These are phyloP conservation scores for Epithele typhae DNA, from an alignment of 768 basidiomycete genomes.

Conservation along the genomic window DNA sequence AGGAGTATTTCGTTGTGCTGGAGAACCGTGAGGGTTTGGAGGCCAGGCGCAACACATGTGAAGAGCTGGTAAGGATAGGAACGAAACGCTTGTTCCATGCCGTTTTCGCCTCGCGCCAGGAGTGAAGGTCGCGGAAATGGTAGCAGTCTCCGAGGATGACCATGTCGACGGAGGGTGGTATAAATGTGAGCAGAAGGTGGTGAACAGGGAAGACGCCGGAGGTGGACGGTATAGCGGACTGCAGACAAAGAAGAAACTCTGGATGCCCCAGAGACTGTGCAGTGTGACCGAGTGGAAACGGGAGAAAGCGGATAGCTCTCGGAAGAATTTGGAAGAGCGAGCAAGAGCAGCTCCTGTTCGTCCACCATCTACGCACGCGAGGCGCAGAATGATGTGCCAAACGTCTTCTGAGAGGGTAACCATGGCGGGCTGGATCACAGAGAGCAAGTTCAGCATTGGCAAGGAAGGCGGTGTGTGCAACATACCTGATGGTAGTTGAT, in stretches of 20 bases:
- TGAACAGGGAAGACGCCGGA: neutral
- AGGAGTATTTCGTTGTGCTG: constrained; percentile 1
- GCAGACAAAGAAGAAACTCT: constrained; percentile 1
- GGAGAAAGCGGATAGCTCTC: neutral
- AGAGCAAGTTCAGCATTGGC: too few species aligned
- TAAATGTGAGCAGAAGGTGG: constrained; percentile 6
- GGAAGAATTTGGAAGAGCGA: neutral
- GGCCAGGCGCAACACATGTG: neutral
- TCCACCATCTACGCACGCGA: constrained; percentile 3
- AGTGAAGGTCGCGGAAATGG: constrained; percentile 2
- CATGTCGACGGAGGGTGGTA: constrained; percentile 6
- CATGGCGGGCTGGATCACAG: neutral
- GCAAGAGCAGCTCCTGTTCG: neutral
- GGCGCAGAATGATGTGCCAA: constrained; percentile 4
- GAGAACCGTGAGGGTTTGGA: constrained; percentile 6
- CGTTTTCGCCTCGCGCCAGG: neutral
- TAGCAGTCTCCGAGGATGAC: neutral
- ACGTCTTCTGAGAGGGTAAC: neutral
- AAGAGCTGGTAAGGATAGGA: neutral
- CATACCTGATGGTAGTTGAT: too few species aligned
- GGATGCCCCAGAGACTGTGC: neutral
- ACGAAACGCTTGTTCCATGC: constrained; percentile 4
- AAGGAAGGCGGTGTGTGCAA: too few species aligned
- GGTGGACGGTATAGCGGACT: neutral
- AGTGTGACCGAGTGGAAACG: constrained; percentile 6